These are phyloP conservation scores for Oryza punctata DNA, from an alignment of 176 grass and related monocot genomes.

Conservation along the genomic window DNA sequence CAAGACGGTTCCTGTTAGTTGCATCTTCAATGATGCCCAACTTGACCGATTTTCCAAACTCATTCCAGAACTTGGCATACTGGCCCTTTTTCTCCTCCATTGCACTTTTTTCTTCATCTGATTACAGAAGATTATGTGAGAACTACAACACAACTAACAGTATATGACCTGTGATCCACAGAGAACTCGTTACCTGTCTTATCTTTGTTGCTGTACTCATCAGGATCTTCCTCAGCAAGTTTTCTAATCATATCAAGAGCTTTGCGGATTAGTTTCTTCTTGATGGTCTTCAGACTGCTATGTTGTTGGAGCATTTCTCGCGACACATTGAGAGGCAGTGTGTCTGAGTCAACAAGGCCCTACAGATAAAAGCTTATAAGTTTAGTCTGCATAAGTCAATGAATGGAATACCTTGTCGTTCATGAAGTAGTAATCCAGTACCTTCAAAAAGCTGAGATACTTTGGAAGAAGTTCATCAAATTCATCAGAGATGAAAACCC, in stretches of 20 bases:
- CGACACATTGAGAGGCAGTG: conserved; percentile 92
- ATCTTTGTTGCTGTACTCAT: conserved; percentile 91
- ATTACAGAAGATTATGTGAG: conserved; percentile 20
- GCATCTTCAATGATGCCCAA: conserved; percentile 98
- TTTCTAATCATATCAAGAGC: conserved; percentile 98
- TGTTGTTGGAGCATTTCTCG: conserved; percentile 99
- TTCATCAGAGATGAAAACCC: conserved; percentile 99
- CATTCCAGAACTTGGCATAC: conserved; percentile 96
- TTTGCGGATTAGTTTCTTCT: conserved; percentile 95
- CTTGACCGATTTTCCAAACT: conserved; percentile 98
- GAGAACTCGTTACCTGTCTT: conserved; percentile 66
- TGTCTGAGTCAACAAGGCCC: conserved; percentile 96
- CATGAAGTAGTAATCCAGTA: conserved; percentile 33
- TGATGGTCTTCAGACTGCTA: conserved; percentile 91
- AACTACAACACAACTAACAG: background rate
- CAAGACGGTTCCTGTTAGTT: conserved; percentile 95
- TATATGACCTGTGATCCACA: background rate
- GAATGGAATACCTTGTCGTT: background rate
- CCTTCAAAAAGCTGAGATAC: conserved; percentile 94
- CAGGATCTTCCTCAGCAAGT: conserved; percentile 87
- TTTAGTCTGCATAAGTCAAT: background rate
- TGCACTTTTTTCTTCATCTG: conserved; percentile 75
- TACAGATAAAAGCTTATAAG: conserved; percentile 32
- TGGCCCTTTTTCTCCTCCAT: conserved; percentile 90
- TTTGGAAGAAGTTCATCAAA: conserved; percentile 95